Base-by-base conservation (phyloP, 2,329 filamentous ascomycete genomes). In the Teratosphaeria viscida region DNA sequence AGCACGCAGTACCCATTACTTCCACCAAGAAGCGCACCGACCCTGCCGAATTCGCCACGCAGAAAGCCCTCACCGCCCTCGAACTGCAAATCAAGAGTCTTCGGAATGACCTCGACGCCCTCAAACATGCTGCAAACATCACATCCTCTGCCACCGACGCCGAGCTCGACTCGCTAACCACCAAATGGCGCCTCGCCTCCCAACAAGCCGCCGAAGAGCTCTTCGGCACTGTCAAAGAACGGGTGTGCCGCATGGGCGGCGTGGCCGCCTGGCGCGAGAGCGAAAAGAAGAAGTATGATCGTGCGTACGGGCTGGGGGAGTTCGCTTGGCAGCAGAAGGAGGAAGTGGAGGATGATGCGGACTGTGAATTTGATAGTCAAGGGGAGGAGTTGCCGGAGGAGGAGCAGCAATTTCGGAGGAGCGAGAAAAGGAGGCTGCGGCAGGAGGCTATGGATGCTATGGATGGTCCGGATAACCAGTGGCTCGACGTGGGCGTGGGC, bases 141-240 rank as follows among this genome's bases (percentile, higher is more conserved):
- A 77, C 80, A 63, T 66, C 62, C 2, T 73, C 71, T 2, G 65
- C 64, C 52, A 72, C 73, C 59, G 82, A 85, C 68, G 76, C 73
- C 1, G 83, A 88, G 60, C 74, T 90, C 27, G 73, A 80, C 52
- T 72, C 69, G 0, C 67, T 89, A 64, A 79, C 83, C 52, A 70
- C 69, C 2, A 86, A 81, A 69, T 90, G 87, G 87, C 81, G 77
- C 54, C 71, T 68, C 0, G 82, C 83, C 19, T 82, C 81, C 61
- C 79, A 85, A 62, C 74, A 78, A 56, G 86, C 85, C 6, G 87
- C 87, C 1, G 87, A 90, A 64, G 85, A 88, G 66, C 73, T 89
- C 11, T 89, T 87, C 70, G 77, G 74, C 27, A 74, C 77, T 23
- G 83, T 86, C 26, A 79, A 80, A 62, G 83, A 85, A 69, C 74